Evolutionary conservation across 2,329 filamentous ascomycete genomes (phyloP), one percentile per base, ranked within the genome.

Genomic region (Fusarium paranaense): DNA sequence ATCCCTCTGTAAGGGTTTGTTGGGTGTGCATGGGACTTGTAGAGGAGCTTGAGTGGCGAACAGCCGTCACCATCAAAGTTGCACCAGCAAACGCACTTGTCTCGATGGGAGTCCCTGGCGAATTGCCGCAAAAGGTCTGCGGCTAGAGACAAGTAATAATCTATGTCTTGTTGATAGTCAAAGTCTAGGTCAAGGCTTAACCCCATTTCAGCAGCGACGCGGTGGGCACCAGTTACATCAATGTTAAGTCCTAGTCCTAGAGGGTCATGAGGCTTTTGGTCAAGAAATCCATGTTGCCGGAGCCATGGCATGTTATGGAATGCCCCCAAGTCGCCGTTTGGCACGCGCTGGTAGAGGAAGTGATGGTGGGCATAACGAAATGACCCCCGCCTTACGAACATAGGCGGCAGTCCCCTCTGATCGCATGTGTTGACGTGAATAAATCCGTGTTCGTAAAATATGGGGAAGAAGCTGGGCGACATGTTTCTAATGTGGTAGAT

Each of bases 1-100:
- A 54, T 38, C 2, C 42, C 33, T 30, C 0, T 0, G 25, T 2
- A 1, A 20, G 0, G 2, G 1, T 0, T 6, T 2, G 2, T 8
- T 3, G 25, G 18, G 27, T 33, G 50, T 35, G 61, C 35, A 4
- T 45, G 37, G 8, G 61, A 9, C 47, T 64, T 64, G 50, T 45
- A 57, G 5, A 64, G 30, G 6, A 64, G 8, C n/a, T 32, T 56
- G 14, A 64, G 35, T 6, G 61, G 61, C 3, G 61, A 64, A 18
- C 61, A 64, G 9, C 61, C 37, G 20, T 35, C 27, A 30, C 16
- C 35, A 27, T 11, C 30, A 8, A 9, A 20, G 10, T 35, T 38
- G 14, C 61, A 64, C 47, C 61, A 64, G 27, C 61, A 64, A 38
- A 30, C 20, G 14, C 61, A 64, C 9, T 35, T 25, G 16, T 64